Percentiles rank a stretch among this genome's conserved stretches.
Conservation (phyloP, 257 asterid species). For the Solanum sparsipilum region DNA sequence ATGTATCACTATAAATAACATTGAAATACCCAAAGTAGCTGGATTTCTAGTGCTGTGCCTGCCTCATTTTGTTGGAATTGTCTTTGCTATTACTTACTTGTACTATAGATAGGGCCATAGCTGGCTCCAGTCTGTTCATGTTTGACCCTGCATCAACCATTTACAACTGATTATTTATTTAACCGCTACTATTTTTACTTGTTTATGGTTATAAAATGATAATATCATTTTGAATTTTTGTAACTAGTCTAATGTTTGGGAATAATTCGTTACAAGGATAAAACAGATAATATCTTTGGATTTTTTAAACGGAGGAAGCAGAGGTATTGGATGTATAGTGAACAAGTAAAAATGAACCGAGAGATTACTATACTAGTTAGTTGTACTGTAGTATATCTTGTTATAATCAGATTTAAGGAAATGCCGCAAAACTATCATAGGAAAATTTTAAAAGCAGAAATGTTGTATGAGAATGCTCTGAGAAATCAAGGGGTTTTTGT, state of each 20-base stretch:
- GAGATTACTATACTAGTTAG: not conserved
- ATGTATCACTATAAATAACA: not conserved
- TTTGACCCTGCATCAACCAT: not conserved
- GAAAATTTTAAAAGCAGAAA: not conserved
- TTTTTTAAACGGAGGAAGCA: too few relatives aligned
- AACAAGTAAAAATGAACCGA: not conserved
- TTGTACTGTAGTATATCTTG: not conserved
- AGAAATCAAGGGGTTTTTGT: not conserved
- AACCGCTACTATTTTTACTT: not conserved
- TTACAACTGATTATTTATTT: too few relatives aligned
- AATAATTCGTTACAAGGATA: too few relatives aligned
- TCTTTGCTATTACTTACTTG: not conserved
- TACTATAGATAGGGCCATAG: not conserved
- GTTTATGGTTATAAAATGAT: too few relatives aligned
- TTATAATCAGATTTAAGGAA: not conserved
- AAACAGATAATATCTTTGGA: not conserved
- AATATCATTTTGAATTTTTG: too few relatives aligned
- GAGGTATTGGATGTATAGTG: not conserved
- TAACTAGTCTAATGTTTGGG: not conserved
- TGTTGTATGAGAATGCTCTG: not conserved
- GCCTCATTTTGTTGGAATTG: not conserved
- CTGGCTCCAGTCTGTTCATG: not conserved
- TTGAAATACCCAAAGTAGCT: not conserved
- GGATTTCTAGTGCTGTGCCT: not conserved
- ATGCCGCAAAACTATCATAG: not conserved